Evolutionary conservation across 805 yeast species (phyloP).

Genomic region (Wickerhamomyces ciferrii): DNA sequence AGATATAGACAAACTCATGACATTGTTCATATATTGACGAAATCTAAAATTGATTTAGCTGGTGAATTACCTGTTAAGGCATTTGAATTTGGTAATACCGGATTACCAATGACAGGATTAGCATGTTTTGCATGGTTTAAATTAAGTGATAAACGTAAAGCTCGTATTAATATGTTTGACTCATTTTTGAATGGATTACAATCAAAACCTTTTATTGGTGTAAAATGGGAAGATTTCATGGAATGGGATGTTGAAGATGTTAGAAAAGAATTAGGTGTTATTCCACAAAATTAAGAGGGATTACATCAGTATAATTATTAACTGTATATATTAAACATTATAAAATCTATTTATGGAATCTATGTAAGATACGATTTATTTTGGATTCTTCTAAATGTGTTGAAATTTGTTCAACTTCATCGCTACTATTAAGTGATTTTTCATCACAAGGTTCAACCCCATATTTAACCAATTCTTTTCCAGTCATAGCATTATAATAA

Average conservation of each 20-base stretch:
- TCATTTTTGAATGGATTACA: slow-evolving; percentile 72
- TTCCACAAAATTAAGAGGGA: too few relatives aligned
- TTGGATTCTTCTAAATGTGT: neutral
- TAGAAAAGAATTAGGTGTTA: slow-evolving; percentile 63
- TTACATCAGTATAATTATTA: too few relatives aligned
- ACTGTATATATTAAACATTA: neutral
- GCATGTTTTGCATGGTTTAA: slow-evolving; percentile 86
- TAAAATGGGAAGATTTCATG: slow-evolving; percentile 86
- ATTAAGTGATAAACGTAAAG: slow-evolving; percentile 56
- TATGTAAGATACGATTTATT: neutral
- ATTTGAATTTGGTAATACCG: slow-evolving; percentile 86
- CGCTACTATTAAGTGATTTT: neutral
- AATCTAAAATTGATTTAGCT: slow-evolving; percentile 85
- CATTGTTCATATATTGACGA: slow-evolving; percentile 89
- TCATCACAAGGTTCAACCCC: slow-evolving; percentile 2
- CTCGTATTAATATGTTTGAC: slow-evolving; percentile 45
- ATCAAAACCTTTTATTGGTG: slow-evolving; percentile 75
- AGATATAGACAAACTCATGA: slow-evolving; percentile 96
- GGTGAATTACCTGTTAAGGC: slow-evolving; percentile 96
- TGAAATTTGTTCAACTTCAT: neutral
- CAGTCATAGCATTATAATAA: slow-evolving; percentile 31
- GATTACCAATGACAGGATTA: slow-evolving; percentile 92
- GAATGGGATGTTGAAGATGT: slow-evolving; percentile 69
- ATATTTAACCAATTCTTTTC: slow-evolving; percentile 21
- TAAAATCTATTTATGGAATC: neutral